phyloP scores from a whole-genome alignment of 1,284 basidiomycete species.

The Ganoderma leucocontextum region DNA sequence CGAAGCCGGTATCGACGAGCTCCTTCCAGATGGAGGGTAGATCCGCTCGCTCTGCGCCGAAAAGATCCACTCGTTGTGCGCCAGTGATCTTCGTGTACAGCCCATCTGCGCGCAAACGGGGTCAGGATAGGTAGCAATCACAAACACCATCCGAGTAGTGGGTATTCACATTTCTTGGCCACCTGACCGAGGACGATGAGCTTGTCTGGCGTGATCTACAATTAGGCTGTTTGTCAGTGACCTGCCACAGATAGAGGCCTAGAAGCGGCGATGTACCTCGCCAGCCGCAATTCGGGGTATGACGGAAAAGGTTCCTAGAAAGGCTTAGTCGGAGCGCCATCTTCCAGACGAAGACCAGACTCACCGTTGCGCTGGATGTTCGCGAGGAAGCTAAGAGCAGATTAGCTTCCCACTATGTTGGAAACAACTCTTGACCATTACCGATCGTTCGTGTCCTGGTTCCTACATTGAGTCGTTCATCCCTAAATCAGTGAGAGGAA shows the following conservation, averaged over 20 bases:
- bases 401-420: constrained; percentile 3
- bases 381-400: constrained; percentile 60
- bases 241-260: not conserved
- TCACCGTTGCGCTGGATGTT: constrained; percentile 80
- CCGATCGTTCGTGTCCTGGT: constrained; percentile 76
- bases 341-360: constrained; percentile 4
- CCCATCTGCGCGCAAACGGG: constrained; percentile 40
- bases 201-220: constrained; percentile 68
- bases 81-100: constrained; percentile 78
- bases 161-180: constrained; percentile 66
- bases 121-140: not conserved
- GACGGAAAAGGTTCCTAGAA: constrained; percentile 72
- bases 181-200: constrained; percentile 76
- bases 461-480: constrained; percentile 37
- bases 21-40: constrained; percentile 82
- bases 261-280: constrained; percentile 46
- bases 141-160: not conserved
- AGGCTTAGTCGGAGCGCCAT: not conserved
- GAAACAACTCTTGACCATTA: constrained; percentile 29
- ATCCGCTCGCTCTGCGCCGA: constrained; percentile 79
- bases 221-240: not conserved
- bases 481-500: not conserved
- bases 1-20: constrained; percentile 73
- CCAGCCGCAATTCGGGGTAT: constrained; percentile 76
- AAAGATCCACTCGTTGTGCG: constrained; percentile 76